Conservation (phyloP, 257 asterid species). For the Penstemon newberryi region DNA sequence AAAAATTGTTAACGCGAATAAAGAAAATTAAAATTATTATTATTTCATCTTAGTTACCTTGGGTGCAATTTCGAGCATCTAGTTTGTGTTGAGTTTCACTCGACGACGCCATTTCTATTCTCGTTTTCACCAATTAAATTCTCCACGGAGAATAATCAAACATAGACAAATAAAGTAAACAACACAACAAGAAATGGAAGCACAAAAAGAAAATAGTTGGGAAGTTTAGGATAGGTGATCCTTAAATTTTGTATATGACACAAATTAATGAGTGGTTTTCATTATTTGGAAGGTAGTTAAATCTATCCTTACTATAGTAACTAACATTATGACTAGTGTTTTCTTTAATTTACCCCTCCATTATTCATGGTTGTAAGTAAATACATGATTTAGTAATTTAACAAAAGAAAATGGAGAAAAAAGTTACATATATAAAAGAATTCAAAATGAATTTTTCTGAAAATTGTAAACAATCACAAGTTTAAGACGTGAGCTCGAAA, state of each 20-base stretch:
- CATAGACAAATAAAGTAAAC: too few species aligned
- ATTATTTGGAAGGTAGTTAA: conserved; percentile 3
- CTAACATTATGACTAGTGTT: background rate
- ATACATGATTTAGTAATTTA: too few species aligned
- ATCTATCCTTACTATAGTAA: conserved; percentile 14
- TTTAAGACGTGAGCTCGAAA: too few species aligned
- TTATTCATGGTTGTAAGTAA: too few species aligned
- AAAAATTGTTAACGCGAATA: background rate
- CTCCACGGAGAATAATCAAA: background rate
- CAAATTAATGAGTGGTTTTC: conserved; percentile 20
- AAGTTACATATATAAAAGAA: too few species aligned
- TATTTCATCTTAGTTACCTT: conserved; percentile 7
- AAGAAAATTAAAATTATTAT: background rate
- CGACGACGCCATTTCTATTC: conserved; percentile 21
- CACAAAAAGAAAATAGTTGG: background rate
- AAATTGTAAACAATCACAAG: too few species aligned
- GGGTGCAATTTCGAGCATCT: conserved; percentile 28
- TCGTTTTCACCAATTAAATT: background rate
- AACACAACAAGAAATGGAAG: background rate
- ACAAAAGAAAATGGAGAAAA: too few species aligned
- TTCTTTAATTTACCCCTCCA: too few species aligned
- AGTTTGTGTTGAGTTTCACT: conserved; percentile 15
- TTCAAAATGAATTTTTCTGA: too few species aligned
- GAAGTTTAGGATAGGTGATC: background rate
- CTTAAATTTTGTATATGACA: background rate